Percentiles rank a stretch among this genome's conserved stretches.
Evolutionary conservation across 495 filamentous ascomycete genomes (phyloP).

Genomic region (Daldinia decipiens): DNA sequence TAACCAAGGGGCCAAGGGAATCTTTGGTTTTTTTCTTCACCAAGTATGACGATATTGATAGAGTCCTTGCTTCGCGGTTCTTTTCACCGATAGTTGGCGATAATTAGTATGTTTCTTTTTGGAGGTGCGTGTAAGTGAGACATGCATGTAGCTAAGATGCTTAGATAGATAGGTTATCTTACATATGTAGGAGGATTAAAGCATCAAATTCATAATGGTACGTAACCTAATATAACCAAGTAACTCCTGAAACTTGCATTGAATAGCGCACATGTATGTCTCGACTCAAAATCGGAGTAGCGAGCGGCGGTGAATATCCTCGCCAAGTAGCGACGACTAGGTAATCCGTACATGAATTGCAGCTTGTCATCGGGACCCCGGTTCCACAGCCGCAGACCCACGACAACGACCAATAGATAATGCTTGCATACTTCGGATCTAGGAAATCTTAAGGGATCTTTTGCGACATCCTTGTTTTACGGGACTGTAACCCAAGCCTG

Average conservation of each 20-base stretch:
- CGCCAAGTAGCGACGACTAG: background rate
- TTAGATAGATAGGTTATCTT: too few species aligned
- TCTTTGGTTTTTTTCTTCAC: too few species aligned
- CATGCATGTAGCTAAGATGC: background rate
- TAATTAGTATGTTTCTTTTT: background rate
- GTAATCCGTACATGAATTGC: too few species aligned
- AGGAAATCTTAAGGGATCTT: conserved; percentile 27
- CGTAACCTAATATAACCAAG: background rate
- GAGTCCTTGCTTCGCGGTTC: background rate
- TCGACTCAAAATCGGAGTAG: background rate
- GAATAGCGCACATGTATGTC: background rate
- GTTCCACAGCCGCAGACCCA: background rate
- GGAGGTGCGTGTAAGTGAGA: background rate
- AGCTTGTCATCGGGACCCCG: too few species aligned
- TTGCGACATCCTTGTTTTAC: conserved; percentile 11
- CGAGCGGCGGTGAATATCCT: background rate
- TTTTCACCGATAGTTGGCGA: background rate
- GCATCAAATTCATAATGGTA: background rate
- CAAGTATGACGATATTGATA: background rate
- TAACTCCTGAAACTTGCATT: background rate
- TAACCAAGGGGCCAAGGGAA: too few species aligned
- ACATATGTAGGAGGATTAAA: background rate
- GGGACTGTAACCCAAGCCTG: conserved; percentile 18
- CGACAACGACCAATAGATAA: conserved; percentile 23
- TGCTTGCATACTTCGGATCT: conserved; percentile 27